Evolutionary conservation across 176 grass and related monocot genomes (phyloP).

Genomic region (Alloteropsis semialata): DNA sequence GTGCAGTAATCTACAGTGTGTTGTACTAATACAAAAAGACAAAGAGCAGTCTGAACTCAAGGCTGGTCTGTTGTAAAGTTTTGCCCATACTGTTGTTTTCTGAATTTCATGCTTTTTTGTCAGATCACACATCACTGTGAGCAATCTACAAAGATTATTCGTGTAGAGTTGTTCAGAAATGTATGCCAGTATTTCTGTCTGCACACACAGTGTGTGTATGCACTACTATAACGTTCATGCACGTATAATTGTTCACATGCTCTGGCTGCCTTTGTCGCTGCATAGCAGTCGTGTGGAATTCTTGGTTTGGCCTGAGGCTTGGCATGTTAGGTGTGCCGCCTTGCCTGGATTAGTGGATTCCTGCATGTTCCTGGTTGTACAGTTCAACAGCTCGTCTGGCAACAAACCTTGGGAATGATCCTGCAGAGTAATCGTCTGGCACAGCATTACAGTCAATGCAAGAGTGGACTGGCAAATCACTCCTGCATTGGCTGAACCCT

Average conservation of each 20-base stretch:
- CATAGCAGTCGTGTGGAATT: not conserved
- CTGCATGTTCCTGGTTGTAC: not conserved
- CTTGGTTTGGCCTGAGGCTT: not conserved
- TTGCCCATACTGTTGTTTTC: not conserved
- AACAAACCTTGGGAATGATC: not conserved
- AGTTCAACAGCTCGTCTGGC: not conserved
- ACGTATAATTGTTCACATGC: not conserved
- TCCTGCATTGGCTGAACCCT: not conserved
- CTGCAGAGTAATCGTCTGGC: not conserved
- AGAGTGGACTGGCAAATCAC: not conserved
- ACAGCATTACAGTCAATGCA: not conserved
- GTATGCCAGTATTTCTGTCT: not conserved
- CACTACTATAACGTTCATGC: not conserved
- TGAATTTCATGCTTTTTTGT: not conserved
- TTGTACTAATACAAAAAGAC: constrained; percentile 14
- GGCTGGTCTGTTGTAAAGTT: constrained; percentile 34
- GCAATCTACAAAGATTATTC: not conserved
- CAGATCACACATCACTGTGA: not conserved
- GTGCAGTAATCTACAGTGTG: constrained; percentile 5
- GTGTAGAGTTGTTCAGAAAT: constrained; percentile 10
- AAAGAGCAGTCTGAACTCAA: not conserved
- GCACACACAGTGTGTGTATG: not conserved
- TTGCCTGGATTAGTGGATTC: too few relatives aligned
- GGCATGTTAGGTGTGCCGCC: not conserved
- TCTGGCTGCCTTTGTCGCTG: not conserved